Percentiles rank a stretch among this genome's conserved stretches.
These are phyloP conservation scores for Botrytis paeoniae DNA, from an alignment of 2,329 filamentous ascomycete species.

Conservation along the genomic window DNA sequence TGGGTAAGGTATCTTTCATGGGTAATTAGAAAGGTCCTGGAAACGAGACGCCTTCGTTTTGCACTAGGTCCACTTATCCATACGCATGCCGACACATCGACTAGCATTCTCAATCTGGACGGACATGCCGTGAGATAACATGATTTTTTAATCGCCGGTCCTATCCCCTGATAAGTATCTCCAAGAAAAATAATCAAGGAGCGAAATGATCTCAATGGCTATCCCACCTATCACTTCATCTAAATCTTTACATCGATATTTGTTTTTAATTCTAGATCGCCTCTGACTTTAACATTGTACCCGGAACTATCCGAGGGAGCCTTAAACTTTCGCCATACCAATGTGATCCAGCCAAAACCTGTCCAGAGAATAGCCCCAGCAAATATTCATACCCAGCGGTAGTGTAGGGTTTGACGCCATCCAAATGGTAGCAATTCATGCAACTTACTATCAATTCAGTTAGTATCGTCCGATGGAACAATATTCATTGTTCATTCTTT, in stretches of 20 bases:
- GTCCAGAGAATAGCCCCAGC: background rate
- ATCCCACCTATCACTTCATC: conserved; percentile 6
- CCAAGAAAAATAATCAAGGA: background rate
- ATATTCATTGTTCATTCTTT: background rate
- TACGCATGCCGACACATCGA: background rate
- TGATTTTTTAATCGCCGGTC: background rate
- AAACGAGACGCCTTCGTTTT: background rate
- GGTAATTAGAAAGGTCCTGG: background rate
- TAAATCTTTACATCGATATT: background rate
- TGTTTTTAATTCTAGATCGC: background rate
- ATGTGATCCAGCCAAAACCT: background rate
- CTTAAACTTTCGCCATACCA: background rate
- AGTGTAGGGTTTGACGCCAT: background rate
- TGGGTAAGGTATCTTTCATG: background rate
- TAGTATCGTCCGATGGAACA: background rate
- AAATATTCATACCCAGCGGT: background rate
- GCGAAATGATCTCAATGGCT: background rate
- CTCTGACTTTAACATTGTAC: background rate
- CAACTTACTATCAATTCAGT: background rate
- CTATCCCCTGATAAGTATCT: background rate
- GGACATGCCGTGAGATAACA: background rate
- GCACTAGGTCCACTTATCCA: background rate
- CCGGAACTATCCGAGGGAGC: background rate
- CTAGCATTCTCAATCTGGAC: background rate
- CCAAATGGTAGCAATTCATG: background rate